Evolutionary conservation across 306 rosid species (phyloP), one percentile per base, ranked within the genome.

Genomic region (Cucurbita maxima): DNA sequence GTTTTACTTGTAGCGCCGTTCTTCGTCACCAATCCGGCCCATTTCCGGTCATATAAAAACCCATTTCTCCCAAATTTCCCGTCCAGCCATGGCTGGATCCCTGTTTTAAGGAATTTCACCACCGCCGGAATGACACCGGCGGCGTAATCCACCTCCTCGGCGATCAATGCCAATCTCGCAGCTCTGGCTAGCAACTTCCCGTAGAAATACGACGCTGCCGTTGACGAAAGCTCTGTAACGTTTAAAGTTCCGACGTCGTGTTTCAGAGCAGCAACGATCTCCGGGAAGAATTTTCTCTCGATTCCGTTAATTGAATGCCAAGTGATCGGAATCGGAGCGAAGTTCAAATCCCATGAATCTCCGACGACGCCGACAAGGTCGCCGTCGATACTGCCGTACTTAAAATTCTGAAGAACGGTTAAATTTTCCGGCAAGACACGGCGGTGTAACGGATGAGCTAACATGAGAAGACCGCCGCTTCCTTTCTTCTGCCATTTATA

Each of bases 341-440:
- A 54, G 75, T 84, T 76, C 78, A 94, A 55, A 14, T 61, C 41
- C 98, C 97, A 94, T 20, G 90, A 83, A 60, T 86, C 79, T 4
- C 98, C 98, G 47, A 94, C 88, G 52, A 90, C 86, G 2, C 97
- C 97, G 75, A 90, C 84, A 76, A 94, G 95, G 1, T 90, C 95
- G 6, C 98, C 98, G 82, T 94, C 98, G 63, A 94, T 86, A 76
- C 98, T 87, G 44, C 5, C 82, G 45, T 82, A 89, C 81, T 78
- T 88, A 6, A 90, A 82, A 55, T 83, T 83, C 69, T 77, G 72
- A 38, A 94, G 74, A 78, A 89, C 63, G 1, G 82, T 82, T 16
- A 57, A 87, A 4, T 63, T 76, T 10, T 47, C 20, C 16, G 83
- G 18, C n/a, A 94, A 38, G 3, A 94, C 88, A n/a, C 77, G 73